Conservation (phyloP, 768 basidiomycete genomes). For the Lentinula sp. region DNA sequence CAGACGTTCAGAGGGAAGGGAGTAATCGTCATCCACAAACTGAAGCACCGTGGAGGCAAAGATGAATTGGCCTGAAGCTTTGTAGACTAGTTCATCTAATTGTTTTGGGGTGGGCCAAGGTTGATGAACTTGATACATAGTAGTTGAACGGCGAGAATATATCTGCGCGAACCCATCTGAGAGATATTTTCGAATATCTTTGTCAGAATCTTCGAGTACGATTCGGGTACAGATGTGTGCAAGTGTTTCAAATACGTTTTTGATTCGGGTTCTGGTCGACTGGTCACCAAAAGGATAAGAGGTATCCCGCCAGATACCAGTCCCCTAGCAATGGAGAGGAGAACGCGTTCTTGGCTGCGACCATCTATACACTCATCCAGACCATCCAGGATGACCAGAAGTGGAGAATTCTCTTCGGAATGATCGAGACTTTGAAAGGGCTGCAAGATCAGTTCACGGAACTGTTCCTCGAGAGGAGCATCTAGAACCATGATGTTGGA, state of each 20-base stretch:
- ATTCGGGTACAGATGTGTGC: neutral
- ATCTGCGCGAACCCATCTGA: neutral
- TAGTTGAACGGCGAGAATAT: neutral
- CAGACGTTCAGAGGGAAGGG: neutral
- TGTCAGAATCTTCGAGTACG: neutral
- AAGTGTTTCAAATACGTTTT: neutral
- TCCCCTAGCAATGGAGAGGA: neutral
- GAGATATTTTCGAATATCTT: neutral
- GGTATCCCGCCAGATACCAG: neutral
- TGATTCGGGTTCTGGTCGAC: neutral
- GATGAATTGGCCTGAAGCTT: constrained; percentile 19
- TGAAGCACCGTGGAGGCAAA: constrained; percentile 20
- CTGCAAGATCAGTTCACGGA: neutral
- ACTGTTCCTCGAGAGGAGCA: neutral
- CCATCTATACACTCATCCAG: neutral
- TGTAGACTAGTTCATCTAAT: neutral
- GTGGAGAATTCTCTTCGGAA: neutral
- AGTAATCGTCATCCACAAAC: constrained; percentile 13
- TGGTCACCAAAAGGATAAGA: neutral
- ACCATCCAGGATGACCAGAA: neutral
- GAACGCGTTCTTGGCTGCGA: neutral
- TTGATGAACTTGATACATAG: neutral
- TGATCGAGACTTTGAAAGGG: neutral
- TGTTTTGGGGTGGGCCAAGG: neutral
- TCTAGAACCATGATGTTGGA: neutral